These are phyloP conservation scores for Talaromyces sp. DNA, from an alignment of 2,329 filamentous ascomycete genomes.

Conservation along the genomic window DNA sequence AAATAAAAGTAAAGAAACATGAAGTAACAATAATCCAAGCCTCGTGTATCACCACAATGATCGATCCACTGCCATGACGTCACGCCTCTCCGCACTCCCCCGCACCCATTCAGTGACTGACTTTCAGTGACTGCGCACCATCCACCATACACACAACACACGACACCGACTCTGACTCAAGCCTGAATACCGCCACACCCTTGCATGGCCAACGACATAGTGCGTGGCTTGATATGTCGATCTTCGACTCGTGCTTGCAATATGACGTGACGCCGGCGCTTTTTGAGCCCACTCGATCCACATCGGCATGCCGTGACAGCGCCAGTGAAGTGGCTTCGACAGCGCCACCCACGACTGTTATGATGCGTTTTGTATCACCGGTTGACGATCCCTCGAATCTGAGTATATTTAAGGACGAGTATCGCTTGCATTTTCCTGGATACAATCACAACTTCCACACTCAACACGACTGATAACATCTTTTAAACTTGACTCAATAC, in stretches of 20 bases:
- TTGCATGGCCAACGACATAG: background rate
- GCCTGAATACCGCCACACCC: background rate
- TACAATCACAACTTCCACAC: too few species aligned
- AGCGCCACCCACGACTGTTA: background rate
- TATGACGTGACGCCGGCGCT: background rate
- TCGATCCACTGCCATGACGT: background rate
- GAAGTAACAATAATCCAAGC: background rate
- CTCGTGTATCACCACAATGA: background rate
- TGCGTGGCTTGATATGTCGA: background rate
- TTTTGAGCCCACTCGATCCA: background rate
- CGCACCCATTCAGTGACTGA: background rate
- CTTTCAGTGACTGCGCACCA: too few species aligned
- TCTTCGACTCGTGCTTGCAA: background rate
- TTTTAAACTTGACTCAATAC: background rate
- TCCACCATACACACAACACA: too few species aligned
- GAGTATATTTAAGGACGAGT: background rate
- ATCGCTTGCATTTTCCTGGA: too few species aligned
- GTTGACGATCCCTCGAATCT: background rate
- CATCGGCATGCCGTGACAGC: background rate
- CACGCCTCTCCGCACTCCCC: background rate
- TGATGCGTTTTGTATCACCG: background rate
- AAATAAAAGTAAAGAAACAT: background rate
- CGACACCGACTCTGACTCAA: background rate
- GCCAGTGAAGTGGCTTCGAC: background rate
- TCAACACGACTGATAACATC: background rate